Base-by-base conservation (phyloP, 1,284 basidiomycete genomes). In the Hemileia vastatrix region DNA sequence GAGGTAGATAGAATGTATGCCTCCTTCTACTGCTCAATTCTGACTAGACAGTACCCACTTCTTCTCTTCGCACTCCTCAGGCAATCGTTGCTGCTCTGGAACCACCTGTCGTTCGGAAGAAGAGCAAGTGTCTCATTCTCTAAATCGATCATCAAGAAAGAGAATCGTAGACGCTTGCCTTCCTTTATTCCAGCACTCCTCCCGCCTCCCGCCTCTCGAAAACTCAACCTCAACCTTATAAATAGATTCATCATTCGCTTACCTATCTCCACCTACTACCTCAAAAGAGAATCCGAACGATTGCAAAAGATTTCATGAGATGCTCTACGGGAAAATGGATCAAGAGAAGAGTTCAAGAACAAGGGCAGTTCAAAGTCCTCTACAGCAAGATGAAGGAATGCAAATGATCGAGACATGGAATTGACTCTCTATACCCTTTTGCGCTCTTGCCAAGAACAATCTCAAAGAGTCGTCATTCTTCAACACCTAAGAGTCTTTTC, bases 71-170 rank as follows among this genome's bases (percentile, higher is more conserved):
- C 47, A 33, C 27, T 44, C 8, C 33, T 36, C 74, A 94, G 92
- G 94, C 95, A 63, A 97, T 98, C 76, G 94, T 97, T 67, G 94
- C 94, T 67, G 94, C 94, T 21, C 84, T 98, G 69, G 94, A 97
- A 77, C 94, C 94, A 65, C 94, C 94, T 67, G 86, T 94, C 68
- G 81, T 87, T 72, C 91, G 86, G 73, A 87, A 85, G 80, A 85
- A 80, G 80, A 83, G 79, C 71, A 86, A 83, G 79, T 96, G 93
- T 82, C 81, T 89, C 75, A 83, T 94, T 73, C 82, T 90, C 77
- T 94, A 81, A 84, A 65, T 59, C 54, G 67, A 68, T 59, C 65
- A 54, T 19, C 15, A 55, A 18, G 23, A 15, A 44, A n/a, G n/a
- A 23, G 33, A 24, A n/a, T 44, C 33, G 45, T 23, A 44, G 51